A percentile compares a stretch with the other conserved stretches of the same genome.
phyloP scores from a whole-genome alignment of 345 rosid species.

The Reutealis trisperma region DNA sequence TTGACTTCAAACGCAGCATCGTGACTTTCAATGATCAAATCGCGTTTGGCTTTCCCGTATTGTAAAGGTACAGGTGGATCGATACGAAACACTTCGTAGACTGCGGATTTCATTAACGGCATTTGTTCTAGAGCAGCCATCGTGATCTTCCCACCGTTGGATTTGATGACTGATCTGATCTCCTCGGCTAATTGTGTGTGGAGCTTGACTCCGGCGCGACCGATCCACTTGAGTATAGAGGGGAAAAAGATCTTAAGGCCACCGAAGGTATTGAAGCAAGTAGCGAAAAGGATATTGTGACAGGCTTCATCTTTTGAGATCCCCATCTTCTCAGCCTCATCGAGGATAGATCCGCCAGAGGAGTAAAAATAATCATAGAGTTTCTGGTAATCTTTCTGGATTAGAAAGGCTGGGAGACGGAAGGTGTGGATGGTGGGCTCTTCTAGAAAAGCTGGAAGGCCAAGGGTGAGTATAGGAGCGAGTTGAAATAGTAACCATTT shows the following conservation, averaged over 20 bases:
- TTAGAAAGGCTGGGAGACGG: slow-evolving; percentile 59
- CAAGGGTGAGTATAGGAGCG: slow-evolving; percentile 53
- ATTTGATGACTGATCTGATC: slow-evolving; percentile 61
- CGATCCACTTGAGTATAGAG: slow-evolving; percentile 63
- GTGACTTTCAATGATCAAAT: slow-evolving; percentile 74
- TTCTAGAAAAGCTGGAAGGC: slow-evolving; percentile 58
- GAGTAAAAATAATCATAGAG: slow-evolving; percentile 73
- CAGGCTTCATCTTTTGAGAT: slow-evolving; percentile 78
- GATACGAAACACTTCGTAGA: slow-evolving; percentile 75
- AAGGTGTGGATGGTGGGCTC: slow-evolving; percentile 56
- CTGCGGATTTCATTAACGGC: slow-evolving; percentile 79
- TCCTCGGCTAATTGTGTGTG: slow-evolving; percentile 70
- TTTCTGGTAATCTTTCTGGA: slow-evolving; percentile 66
- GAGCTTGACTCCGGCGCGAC: slow-evolving; percentile 59
- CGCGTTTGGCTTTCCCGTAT: slow-evolving; percentile 68
- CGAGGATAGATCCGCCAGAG: slow-evolving; percentile 54
- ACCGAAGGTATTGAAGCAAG: slow-evolving; percentile 88
- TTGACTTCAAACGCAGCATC: slow-evolving; percentile 71
- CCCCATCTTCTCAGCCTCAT: slow-evolving; percentile 67
- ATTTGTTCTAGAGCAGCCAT: slow-evolving; percentile 73
- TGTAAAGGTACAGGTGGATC: slow-evolving; percentile 86
- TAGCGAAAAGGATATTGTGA: slow-evolving; percentile 77
- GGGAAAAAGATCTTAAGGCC: slow-evolving; percentile 77
- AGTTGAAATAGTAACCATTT: slow-evolving; percentile 78
- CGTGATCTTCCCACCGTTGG: slow-evolving; percentile 67